phyloP scores from a whole-genome alignment of 495 filamentous ascomycete species.

The Oleoguttula mirabilis region DNA sequence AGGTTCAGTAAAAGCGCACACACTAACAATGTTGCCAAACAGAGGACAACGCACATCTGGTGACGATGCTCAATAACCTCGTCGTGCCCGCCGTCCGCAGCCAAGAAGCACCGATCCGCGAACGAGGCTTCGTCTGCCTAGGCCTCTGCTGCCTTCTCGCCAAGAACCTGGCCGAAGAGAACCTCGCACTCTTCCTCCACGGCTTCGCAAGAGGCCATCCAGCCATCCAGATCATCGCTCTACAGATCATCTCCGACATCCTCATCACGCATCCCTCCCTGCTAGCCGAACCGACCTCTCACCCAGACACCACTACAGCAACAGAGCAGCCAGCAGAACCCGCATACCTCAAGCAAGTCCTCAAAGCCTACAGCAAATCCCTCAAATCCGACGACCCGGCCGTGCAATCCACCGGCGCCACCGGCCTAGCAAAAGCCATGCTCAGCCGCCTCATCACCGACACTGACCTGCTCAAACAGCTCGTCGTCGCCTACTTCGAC shows the following conservation, averaged over 20 bases:
- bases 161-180: constrained; percentile 81
- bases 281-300: constrained; percentile 31
- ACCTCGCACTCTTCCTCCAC: constrained; percentile 85
- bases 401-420: constrained; percentile 71
- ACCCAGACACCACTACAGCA: constrained; percentile 4
- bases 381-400: constrained; percentile 56
- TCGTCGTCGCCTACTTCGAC: constrained; percentile 82
- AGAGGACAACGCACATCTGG: constrained; percentile 74
- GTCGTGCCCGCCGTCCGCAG: constrained; percentile 88
- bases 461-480: constrained; percentile 63
- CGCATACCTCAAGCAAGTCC: constrained; percentile 45
- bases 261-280: constrained; percentile 73
- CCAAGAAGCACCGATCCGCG: constrained; percentile 84
- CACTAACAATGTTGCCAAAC: background rate
- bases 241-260: constrained; percentile 92
- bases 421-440: constrained; percentile 74
- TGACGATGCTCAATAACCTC: constrained; percentile 91
- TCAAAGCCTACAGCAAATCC: constrained; percentile 67
- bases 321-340: constrained; percentile 31
- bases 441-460: constrained; percentile 54
- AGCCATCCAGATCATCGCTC: constrained; percentile 71
- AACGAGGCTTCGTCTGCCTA: constrained; percentile 76
- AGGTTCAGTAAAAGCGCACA: constrained; percentile 5
- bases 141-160: constrained; percentile 87
- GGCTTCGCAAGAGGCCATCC: constrained; percentile 91